These are phyloP conservation scores for Termitomyces sp. DNA, from an alignment of 768 basidiomycete genomes.

Conservation along the genomic window DNA sequence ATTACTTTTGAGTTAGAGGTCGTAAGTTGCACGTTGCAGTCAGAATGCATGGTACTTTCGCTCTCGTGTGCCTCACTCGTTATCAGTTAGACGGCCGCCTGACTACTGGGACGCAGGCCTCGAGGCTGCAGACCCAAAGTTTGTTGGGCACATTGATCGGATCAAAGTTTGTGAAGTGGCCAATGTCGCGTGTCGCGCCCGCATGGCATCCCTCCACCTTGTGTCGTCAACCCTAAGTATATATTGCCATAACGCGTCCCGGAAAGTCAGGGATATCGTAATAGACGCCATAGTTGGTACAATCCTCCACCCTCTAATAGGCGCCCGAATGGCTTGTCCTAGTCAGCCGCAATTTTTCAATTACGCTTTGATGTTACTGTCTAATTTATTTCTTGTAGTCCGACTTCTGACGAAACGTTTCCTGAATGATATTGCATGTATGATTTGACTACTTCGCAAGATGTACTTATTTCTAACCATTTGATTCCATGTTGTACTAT, in stretches of 20 bases:
- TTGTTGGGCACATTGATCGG: too few relatives aligned
- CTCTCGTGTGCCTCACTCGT: conserved; percentile 7
- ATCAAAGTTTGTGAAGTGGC: too few relatives aligned
- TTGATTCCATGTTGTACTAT: background rate
- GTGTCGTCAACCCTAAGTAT: too few relatives aligned
- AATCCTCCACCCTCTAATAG: too few relatives aligned
- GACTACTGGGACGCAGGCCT: conserved; percentile 2
- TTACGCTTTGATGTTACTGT: background rate
- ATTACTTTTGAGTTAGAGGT: conserved; percentile 19
- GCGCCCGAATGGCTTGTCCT: conserved; percentile 7
- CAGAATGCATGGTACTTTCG: background rate
- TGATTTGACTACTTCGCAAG: background rate
- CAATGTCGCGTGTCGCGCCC: too few relatives aligned
- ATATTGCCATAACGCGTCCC: too few relatives aligned
- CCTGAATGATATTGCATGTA: too few relatives aligned
- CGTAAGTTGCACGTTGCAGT: conserved; percentile 9
- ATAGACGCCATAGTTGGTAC: too few relatives aligned
- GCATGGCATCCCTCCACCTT: too few relatives aligned
- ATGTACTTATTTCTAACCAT: background rate
- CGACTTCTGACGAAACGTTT: background rate
- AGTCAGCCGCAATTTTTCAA: background rate
- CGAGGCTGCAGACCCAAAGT: conserved; percentile 7
- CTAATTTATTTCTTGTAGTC: too few relatives aligned
- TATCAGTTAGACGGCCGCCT: conserved; percentile 4
- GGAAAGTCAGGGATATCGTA: too few relatives aligned